Base-by-base conservation (phyloP, 2,329 filamentous ascomycete genomes). In the Apiospora koreana region DNA sequence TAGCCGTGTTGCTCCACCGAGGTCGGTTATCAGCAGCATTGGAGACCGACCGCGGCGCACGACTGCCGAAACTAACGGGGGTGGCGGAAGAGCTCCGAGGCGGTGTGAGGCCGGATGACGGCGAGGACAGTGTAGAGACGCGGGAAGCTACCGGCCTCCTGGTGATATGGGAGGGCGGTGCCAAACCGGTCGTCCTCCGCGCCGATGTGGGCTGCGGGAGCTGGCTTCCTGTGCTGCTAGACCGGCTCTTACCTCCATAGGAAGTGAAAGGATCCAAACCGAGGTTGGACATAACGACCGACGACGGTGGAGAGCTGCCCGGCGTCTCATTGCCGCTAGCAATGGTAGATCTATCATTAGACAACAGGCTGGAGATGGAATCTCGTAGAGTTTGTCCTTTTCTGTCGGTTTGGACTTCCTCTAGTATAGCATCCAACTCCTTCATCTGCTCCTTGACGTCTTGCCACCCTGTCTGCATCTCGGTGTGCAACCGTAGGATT, bases 301-400 rank as follows among this genome's bases (percentile, higher is more conserved):
- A 90, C 4, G 88, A 90, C 3, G 88, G 87, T 9, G 88, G 88
- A 25, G 88, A 90, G 82, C 89, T 93, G 64, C 91, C 89, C 0
- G 92, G 92, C 0, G 92, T 93, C 43, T 92, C 94, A 64, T 90
- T 82, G 65, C 88, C 87, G 76, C 93, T 95, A 72, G 87, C 91
- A 12, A 88, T 82, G 2, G 91, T 88, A 1, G 93, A 94, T 68
- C 89, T 88, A 77, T 97, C 94, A 74, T 93, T 93, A 1, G 94
- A 97, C 3, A 97, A 85, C 80, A 98, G 94, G 75, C 93, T 98
- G 0, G 95, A 98, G 70, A 98, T 92, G 0, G 95, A 98, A 80
- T 98, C 95, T 65, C 95, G 89, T 66, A 98, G 86, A 75, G 95
- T 93, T 77, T 94, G 93, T 68, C 89, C 90, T 73, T 87, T 88